phyloP scores from a whole-genome alignment of 805 yeast species.

The Spathaspora sp. region DNA sequence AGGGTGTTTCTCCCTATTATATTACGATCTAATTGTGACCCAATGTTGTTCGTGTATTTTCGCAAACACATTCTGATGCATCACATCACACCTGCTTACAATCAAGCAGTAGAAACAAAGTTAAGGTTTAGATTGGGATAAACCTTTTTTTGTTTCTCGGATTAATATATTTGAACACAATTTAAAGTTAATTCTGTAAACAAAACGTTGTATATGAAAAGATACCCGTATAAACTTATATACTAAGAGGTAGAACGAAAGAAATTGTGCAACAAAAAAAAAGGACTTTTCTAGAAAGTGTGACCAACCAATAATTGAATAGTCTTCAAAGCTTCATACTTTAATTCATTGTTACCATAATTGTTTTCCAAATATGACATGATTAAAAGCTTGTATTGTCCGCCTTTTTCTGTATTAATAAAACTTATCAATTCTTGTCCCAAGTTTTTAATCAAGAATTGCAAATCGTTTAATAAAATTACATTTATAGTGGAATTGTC shows the following conservation, averaged over 20 bases:
- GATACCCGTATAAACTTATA: neutral
- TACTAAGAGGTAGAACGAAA: neutral
- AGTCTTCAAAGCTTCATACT: constrained; percentile 91
- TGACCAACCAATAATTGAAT: constrained; percentile 93
- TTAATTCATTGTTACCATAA: constrained; percentile 78
- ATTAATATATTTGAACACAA: too few species aligned
- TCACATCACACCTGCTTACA: too few species aligned
- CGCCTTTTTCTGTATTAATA: constrained; percentile 42
- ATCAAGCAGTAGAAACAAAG: too few species aligned
- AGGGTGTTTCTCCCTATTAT: too few species aligned
- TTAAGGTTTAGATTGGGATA: too few species aligned
- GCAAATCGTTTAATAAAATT: constrained; percentile 42
- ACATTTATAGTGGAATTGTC: constrained; percentile 21
- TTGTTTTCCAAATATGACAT: constrained; percentile 74
- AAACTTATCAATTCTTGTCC: constrained; percentile 36
- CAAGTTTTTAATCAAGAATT: constrained; percentile 36
- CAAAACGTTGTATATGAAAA: neutral
- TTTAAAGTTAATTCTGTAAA: neutral
- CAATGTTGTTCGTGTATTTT: too few species aligned
- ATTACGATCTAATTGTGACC: too few species aligned
- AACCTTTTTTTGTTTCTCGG: neutral
- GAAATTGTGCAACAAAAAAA: neutral
- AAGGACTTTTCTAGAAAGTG: constrained; percentile 40
- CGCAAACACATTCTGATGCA: too few species aligned
- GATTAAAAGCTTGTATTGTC: constrained; percentile 64